Base-by-base conservation (phyloP, 2,329 filamentous ascomycete species). In the Mariannaea elegans region DNA sequence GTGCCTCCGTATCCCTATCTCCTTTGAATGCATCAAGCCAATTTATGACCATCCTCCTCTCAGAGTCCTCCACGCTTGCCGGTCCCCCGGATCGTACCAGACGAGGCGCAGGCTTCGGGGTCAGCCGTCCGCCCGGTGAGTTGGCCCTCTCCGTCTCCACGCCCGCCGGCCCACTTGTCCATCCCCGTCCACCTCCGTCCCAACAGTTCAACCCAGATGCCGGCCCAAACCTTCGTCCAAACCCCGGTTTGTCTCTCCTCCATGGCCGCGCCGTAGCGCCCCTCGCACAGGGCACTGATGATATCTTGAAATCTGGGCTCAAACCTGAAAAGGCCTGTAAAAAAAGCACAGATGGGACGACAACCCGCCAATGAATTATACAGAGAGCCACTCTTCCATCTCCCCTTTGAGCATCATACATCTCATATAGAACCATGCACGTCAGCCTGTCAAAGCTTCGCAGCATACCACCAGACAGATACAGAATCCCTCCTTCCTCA, bases 71-170 rank as follows among this genome's bases (percentile, higher is more conserved):
- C n/a, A 31, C 24, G 7, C 32, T 34, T 7, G 27, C 14, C 19
- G 19, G 42, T 54, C 44, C 41, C 46, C 21, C 49, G 50, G 32
- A 61, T 68, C 64, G 58, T 56, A 59, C 57, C 47, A 36, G 14
- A 64, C 24, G 9, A 27, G 24, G 54, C 39, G 27, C 49, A 52
- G 55, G 51, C 49, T 36, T 47, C 56, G 53, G 60, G 58, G 58
- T 59, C 52, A 62, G 59, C 66, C 54, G 53, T 46, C 63, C 51
- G 57, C 55, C 52, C 61, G 59, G 65, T 69, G 67, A 65, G 67
- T 58, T 70, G 67, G 67, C 62, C 53, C 48, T 9, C 9, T 52
- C 64, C 55, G 52, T 56, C 61, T 65, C 67, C 67, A 65, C 67
- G 44, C 61, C 41, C 53, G 10, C 56, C 56, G 36, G 59, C 34